Evolutionary conservation across 2,329 filamentous ascomycete species (phyloP).

Genomic region (Arthrobotrys megalospora): DNA sequence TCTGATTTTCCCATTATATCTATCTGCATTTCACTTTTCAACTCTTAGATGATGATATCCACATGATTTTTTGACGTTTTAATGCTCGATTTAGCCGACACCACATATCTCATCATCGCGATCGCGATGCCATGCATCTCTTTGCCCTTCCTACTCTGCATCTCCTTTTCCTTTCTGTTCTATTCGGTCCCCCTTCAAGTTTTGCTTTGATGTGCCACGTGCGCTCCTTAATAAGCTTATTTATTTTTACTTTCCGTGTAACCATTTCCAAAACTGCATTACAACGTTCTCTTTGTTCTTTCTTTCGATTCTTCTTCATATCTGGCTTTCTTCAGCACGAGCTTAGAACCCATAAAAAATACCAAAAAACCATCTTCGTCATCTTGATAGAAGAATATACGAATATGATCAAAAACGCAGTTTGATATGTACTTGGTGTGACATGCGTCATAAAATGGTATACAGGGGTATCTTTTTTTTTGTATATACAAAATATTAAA

Average conservation of each 20-base stretch:
- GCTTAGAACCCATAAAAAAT: constrained; percentile 1
- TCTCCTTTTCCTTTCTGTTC: background rate
- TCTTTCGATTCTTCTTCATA: constrained; percentile 19
- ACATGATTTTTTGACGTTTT: constrained; percentile 25
- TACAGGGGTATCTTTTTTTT: constrained; percentile 25
- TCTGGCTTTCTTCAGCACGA: constrained; percentile 6
- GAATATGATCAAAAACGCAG: constrained; percentile 6
- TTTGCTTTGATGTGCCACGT: constrained; percentile 14
- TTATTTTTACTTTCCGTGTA: constrained; percentile 16
- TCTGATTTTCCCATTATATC: background rate
- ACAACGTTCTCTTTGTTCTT: background rate
- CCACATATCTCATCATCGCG: background rate
- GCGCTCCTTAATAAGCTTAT: constrained; percentile 12
- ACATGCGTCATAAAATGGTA: constrained; percentile 15
- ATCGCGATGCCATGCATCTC: constrained; percentile 1
- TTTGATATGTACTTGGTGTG: background rate
- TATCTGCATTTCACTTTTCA: constrained; percentile 5
- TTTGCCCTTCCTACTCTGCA: constrained; percentile 3
- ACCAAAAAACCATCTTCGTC: constrained; percentile 1
- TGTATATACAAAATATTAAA: constrained; percentile 30
- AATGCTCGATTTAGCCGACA: constrained; percentile 44
- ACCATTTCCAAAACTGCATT: constrained; percentile 22
- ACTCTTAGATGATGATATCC: constrained; percentile 47
- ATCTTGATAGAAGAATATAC: background rate
- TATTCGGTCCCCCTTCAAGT: background rate